These are phyloP conservation scores for Ulmus americana DNA, from an alignment of 331 rosid genomes.

Conservation along the genomic window DNA sequence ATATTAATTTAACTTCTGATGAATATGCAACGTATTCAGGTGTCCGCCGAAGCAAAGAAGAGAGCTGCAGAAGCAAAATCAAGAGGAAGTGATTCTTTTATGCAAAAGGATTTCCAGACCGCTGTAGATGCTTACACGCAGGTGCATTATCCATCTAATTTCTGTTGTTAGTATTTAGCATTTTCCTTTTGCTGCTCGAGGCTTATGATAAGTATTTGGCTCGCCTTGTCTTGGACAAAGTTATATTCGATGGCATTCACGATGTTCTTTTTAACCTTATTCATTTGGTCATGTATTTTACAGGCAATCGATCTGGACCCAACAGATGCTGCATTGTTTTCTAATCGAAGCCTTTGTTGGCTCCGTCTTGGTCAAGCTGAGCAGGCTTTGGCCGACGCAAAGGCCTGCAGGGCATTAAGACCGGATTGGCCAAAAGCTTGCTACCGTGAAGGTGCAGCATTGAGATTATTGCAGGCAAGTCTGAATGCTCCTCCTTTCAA, in stretches of 20 bases:
- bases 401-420: slow-evolving; percentile 67
- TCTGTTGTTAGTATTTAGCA: not conserved
- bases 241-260: no score
- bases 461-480: slow-evolving; percentile 76
- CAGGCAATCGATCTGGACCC: slow-evolving; percentile 90
- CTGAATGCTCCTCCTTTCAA: slow-evolving; percentile 3
- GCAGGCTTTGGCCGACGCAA: slow-evolving; percentile 84
- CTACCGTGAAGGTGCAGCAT: slow-evolving; percentile 94
- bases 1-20: slow-evolving; percentile 8
- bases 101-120: slow-evolving; percentile 42
- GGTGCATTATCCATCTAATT: slow-evolving; percentile 30
- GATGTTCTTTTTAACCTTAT: not conserved
- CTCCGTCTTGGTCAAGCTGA: slow-evolving; percentile 77
- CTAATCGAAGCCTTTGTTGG: slow-evolving; percentile 96
- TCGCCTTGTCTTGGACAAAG: no score
- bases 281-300: slow-evolving; percentile 17
- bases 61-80: slow-evolving; percentile 88
- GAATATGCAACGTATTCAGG: slow-evolving; percentile 42
- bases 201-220: no score
- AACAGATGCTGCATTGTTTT: slow-evolving; percentile 51
- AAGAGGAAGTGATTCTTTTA: slow-evolving; percentile 85
- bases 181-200: not conserved
- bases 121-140: slow-evolving; percentile 92
- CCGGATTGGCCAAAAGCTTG: slow-evolving; percentile 97
- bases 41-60: slow-evolving; percentile 71